Conservation (phyloP, 179 eudicot species). For the Corrigiola litoralis region DNA sequence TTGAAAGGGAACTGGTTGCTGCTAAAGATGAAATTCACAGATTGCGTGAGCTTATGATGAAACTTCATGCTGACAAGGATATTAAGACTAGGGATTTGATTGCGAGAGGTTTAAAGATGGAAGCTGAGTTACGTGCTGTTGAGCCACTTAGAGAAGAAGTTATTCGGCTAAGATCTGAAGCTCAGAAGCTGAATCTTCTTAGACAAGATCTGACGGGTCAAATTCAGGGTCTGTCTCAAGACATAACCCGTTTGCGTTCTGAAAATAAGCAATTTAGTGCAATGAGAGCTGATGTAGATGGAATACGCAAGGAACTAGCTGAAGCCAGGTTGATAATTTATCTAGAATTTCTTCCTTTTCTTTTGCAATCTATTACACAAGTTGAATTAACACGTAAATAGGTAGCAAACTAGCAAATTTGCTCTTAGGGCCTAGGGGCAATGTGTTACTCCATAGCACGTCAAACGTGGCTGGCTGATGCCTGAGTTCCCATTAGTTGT, state of each 20-base stretch:
- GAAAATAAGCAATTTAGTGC: conserved; percentile 60
- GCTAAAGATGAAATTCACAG: conserved; percentile 68
- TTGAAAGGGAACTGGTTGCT: conserved; percentile 65
- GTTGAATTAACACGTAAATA: not conserved
- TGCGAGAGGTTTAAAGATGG: conserved; percentile 65
- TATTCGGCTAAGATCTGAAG: conserved; percentile 57
- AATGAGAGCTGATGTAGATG: conserved; percentile 63
- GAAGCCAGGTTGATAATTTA: conserved; percentile 63
- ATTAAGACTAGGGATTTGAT: conserved; percentile 49
- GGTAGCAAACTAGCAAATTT: not conserved
- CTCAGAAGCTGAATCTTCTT: conserved; percentile 47
- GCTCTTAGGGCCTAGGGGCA: not conserved
- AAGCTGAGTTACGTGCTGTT: conserved; percentile 59
- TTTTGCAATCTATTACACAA: too few relatives aligned
- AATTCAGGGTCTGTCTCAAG: conserved; percentile 58
- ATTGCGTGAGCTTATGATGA: conserved; percentile 51
- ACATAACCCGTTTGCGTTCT: conserved; percentile 42
- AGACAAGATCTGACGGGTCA: conserved; percentile 58
- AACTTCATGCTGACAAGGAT: conserved; percentile 59
- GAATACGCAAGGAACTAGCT: conserved; percentile 58
- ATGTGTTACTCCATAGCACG: not conserved
- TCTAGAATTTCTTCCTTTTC: conserved; percentile 6
- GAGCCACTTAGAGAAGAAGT: conserved; percentile 72
- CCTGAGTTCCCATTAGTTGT: too few relatives aligned
- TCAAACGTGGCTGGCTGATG: not conserved